Conservation (phyloP, 2,329 filamentous ascomycete species). For the Clonostachys byssicola region DNA sequence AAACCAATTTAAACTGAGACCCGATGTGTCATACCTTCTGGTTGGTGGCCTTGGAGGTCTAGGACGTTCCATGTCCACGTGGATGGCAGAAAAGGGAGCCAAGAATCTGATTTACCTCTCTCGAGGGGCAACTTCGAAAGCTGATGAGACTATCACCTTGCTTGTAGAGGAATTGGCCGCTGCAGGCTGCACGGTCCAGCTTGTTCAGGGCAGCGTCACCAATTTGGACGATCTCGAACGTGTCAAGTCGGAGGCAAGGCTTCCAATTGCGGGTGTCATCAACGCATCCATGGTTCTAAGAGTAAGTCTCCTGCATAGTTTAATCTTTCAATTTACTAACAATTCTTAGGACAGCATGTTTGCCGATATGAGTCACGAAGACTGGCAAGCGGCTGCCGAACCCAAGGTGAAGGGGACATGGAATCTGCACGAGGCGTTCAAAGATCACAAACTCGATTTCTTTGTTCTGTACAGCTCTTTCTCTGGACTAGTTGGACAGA, state of each 20-base stretch:
- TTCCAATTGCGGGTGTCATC: conserved; percentile 31
- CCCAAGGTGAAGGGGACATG: conserved; percentile 27
- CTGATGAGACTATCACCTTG: no score
- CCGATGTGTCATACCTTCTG: conserved; percentile 18
- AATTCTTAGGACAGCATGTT: not conserved
- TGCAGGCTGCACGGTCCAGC: no score
- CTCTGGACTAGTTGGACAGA: conserved; percentile 17
- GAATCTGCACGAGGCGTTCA: conserved; percentile 21
- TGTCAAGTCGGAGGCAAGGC: not conserved
- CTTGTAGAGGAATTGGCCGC: no score
- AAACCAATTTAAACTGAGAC: no score
- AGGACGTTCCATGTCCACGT: conserved; percentile 29
- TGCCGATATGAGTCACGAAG: conserved; percentile 21
- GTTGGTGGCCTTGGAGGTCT: conserved; percentile 24
- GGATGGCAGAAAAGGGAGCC: conserved; percentile 46
- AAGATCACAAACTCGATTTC: conserved; percentile 16
- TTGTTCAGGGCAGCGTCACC: no score
- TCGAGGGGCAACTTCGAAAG: conserved; percentile 27
- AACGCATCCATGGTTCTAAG: conserved; percentile 30
- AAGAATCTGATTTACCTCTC: conserved; percentile 42
- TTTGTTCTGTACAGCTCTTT: conserved; percentile 24
- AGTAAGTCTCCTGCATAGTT: not conserved
- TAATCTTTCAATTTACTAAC: no score
- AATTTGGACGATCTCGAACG: no score
- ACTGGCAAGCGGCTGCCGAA: conserved; percentile 15